A percentile compares a stretch with the other conserved stretches of the same genome.
These are phyloP conservation scores for Yamadazyma diddensiae DNA, from an alignment of 1,139 yeast genomes.

Conservation along the genomic window DNA sequence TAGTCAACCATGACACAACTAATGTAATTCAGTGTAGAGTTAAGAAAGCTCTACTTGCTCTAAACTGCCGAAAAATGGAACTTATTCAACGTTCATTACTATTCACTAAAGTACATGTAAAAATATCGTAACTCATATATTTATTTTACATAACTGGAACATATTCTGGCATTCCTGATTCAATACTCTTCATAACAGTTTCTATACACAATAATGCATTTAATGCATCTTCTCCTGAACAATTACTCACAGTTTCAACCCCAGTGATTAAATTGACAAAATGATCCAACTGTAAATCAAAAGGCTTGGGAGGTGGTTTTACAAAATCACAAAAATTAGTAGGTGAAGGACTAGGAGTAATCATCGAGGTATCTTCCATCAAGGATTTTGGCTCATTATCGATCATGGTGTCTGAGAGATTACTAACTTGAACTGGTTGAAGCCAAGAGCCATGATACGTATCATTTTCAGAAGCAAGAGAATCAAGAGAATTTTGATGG, in stretches of 20 bases:
- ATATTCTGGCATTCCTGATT: constrained; percentile 33
- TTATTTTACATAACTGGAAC: constrained; percentile 25
- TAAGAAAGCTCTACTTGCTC: no score
- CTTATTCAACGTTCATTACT: no score
- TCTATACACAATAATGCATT: constrained; percentile 39
- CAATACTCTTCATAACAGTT: constrained; percentile 35
- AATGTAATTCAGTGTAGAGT: no score
- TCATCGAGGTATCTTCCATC: constrained; percentile 5
- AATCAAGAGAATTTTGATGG: constrained; percentile 22
- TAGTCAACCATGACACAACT: no score
- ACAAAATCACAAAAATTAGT: constrained; percentile 7
- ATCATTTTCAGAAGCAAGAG: constrained; percentile 8
- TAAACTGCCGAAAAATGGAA: no score
- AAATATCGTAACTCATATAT: no score
- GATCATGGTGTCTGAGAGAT: constrained; percentile 11
- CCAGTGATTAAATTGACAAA: constrained; percentile 36
- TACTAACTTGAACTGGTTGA: constrained; percentile 27
- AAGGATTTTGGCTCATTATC: not conserved
- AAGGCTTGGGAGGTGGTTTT: constrained; percentile 26
- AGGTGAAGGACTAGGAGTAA: constrained; percentile 13
- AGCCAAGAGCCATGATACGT: constrained; percentile 24
- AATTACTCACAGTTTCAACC: constrained; percentile 27
- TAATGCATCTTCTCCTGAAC: constrained; percentile 42
- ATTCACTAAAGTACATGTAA: no score
- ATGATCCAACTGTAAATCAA: constrained; percentile 32